Evolutionary conservation across 2,329 filamentous ascomycete genomes (phyloP).

Genomic region (Aspergillus texensis): DNA sequence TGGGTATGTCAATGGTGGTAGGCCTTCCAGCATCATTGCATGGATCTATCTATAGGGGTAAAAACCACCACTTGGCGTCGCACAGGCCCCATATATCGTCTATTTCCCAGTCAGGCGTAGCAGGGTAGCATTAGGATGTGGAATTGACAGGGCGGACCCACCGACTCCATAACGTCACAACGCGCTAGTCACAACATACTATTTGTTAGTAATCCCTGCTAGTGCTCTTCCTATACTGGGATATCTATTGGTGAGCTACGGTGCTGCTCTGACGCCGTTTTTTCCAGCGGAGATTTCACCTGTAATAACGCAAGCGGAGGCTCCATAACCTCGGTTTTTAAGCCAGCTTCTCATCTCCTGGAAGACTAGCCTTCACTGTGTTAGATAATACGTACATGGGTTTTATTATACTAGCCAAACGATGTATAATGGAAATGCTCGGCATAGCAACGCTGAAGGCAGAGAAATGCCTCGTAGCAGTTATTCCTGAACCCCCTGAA

Average conservation of each 20-base stretch:
- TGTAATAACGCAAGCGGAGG: not conserved
- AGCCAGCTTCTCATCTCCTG: not conserved
- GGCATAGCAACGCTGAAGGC: not conserved
- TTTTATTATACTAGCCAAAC: not conserved
- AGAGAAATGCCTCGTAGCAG: not conserved
- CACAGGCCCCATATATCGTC: not conserved
- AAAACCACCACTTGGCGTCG: not conserved
- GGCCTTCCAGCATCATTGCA: not conserved
- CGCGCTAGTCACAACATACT: not conserved
- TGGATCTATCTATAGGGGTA: too few species aligned
- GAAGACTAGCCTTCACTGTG: not conserved
- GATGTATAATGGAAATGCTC: not conserved
- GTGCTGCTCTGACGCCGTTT: not conserved
- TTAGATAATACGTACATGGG: not conserved
- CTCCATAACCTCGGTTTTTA: not conserved
- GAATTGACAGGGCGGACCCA: not conserved
- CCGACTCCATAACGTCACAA: not conserved
- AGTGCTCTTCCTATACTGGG: not conserved
- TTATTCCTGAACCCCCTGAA: not conserved
- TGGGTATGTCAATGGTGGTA: not conserved
- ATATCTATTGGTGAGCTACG: not conserved
- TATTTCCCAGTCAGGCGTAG: not conserved
- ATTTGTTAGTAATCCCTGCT: not conserved
- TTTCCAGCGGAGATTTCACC: not conserved
- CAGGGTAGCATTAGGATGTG: not conserved